These are phyloP conservation scores for Fragaria ananassa DNA, from an alignment of 306 rosid genomes.

Conservation along the genomic window DNA sequence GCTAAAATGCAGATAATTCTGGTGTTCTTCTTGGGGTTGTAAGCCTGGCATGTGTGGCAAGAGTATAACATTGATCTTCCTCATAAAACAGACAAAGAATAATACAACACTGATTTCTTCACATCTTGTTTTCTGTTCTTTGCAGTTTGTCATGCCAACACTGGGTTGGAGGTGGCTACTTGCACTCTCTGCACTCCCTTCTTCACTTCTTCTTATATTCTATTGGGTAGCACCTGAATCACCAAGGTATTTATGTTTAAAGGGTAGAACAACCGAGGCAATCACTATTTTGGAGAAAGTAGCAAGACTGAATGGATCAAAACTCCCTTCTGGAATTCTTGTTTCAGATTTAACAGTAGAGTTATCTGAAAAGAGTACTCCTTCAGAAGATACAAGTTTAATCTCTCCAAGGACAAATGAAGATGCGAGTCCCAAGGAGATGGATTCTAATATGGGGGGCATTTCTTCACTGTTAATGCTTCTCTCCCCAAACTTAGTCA, in stretches of 20 bases:
- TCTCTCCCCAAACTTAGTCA: conserved; percentile 67
- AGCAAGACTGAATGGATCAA: conserved; percentile 67
- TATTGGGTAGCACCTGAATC: conserved; percentile 81
- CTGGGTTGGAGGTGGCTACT: conserved; percentile 99
- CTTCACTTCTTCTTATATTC: conserved; percentile 79
- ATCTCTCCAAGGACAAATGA: conserved; percentile 47
- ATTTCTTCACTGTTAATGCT: conserved; percentile 60
- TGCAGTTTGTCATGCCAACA: conserved; percentile 87
- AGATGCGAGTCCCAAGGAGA: conserved; percentile 31
- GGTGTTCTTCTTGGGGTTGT: background rate
- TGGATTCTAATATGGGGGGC: conserved; percentile 37
- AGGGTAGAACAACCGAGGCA: conserved; percentile 71
- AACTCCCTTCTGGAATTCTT: conserved; percentile 70
- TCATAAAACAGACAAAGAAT: background rate
- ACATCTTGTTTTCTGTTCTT: conserved; percentile 28
- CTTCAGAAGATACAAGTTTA: conserved; percentile 51
- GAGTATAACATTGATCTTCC: background rate
- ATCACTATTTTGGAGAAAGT: conserved; percentile 71
- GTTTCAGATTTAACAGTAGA: conserved; percentile 61
- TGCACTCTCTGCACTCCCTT: conserved; percentile 78
- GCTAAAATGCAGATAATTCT: background rate
- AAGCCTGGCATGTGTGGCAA: background rate
- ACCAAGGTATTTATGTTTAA: conserved; percentile 79
- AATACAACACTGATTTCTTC: conserved; percentile 2
- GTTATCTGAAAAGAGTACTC: conserved; percentile 37